A percentile compares a stretch with the other conserved stretches of the same genome.
These are phyloP conservation scores for Sclerotinia glacialis DNA, from an alignment of 2,329 filamentous ascomycete genomes.

Conservation along the genomic window DNA sequence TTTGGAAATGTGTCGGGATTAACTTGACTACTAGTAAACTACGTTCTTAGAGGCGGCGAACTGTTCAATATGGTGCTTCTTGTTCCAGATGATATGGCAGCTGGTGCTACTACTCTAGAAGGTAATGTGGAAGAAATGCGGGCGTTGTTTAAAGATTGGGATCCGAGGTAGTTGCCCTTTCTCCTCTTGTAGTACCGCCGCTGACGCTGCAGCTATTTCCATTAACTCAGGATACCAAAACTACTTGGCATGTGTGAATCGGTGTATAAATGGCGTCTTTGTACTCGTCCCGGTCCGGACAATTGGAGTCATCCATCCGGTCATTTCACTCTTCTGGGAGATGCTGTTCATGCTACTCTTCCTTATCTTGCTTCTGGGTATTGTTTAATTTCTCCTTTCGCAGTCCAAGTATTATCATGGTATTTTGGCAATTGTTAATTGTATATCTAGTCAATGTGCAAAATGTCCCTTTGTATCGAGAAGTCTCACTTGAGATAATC, in stretches of 20 bases:
- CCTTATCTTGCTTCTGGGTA: conserved; percentile 55
- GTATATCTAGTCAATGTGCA: neutral
- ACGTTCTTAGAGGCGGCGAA: conserved; percentile 46
- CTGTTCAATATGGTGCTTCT: conserved; percentile 48
- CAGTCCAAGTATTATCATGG: neutral
- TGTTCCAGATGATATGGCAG: conserved; percentile 42
- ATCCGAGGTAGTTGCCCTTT: conserved; percentile 37
- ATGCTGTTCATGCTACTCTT: conserved; percentile 62
- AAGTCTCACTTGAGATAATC: neutral
- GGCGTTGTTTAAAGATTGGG: conserved; percentile 45
- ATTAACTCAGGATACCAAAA: conserved; percentile 46
- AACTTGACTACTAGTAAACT: conserved; percentile 41
- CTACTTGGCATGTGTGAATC: conserved; percentile 55
- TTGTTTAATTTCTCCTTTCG: neutral
- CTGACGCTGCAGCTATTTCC: neutral
- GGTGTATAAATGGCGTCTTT: conserved; percentile 60
- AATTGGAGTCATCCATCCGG: conserved; percentile 56
- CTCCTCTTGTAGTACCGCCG: neutral
- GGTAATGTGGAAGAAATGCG: conserved; percentile 45
- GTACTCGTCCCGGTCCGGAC: conserved; percentile 54
- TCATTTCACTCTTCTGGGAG: conserved; percentile 58
- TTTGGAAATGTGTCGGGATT: neutral
- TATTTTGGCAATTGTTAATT: fast-evolving
- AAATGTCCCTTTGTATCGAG: no score
- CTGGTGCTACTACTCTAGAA: conserved; percentile 41